Base-by-base conservation (phyloP, 306 rosid genomes). In the Vigna nakashimae region DNA sequence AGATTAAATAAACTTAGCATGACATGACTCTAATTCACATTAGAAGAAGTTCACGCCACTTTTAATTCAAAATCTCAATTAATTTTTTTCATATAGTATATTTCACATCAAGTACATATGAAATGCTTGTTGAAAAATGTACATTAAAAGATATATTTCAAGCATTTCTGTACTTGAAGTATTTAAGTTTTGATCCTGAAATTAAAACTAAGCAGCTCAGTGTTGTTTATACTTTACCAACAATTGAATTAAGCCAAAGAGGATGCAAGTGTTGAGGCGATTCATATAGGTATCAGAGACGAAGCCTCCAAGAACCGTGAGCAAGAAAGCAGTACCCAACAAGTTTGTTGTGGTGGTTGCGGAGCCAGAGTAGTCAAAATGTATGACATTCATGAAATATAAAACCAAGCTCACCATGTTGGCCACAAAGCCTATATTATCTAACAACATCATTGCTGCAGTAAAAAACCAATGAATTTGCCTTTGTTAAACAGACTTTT, bases 401-500 rank as follows among this genome's bases (percentile, higher is more conserved):
- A 89, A 75, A 48, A 89, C 88, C 88, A 87, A 55, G 82, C 83
- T 87, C 34, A 22, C 90, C 89, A 85, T 85, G 89, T 89, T 89
- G 16, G 93, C 90, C 59, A 83, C 93, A 79, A 87, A 89, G 1
- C 86, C 93, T 52, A 89, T 71, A 85, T 73, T 85, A 50, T 89
- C 93, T 15, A 89, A 80, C 30, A 73, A 60, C 84, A 75, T 59
- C 90, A 84, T 81, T 49, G 58, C 90, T 79, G 82, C 86, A 58
- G 64, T 3, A 28, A 15, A 30, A 42, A 69, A 30, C 15, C 50
- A 71, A 46, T 52, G 12, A 63, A 46, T 26, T 34, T 24, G 0
- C 32, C 53, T 60, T 20, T 20, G 69, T 49, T 67, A 46, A 65
- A 17, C 64, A 38, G 11, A 63, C 10, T 32, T 34, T 58, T 49